These are phyloP conservation scores for Arctium minus DNA, from an alignment of 129 eudicot genomes.

Conservation along the genomic window DNA sequence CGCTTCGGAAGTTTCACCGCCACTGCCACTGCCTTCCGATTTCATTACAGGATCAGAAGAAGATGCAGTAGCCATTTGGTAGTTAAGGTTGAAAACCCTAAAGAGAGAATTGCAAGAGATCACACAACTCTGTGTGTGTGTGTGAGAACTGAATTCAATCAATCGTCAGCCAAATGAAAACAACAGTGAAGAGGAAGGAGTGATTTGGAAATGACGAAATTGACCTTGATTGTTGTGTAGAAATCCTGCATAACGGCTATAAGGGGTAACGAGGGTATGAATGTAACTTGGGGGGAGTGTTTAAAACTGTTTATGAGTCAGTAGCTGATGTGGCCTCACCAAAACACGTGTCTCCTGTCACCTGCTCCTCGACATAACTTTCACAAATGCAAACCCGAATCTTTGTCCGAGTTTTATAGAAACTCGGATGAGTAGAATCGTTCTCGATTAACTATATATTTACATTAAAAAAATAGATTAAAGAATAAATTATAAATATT, in stretches of 20 bases:
- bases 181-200: slow-evolving; percentile 24
- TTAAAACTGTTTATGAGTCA: slow-evolving; percentile 14
- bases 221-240: slow-evolving; percentile 16
- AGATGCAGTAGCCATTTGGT: slow-evolving; percentile 35
- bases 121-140: not conserved
- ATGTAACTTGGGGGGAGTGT: slow-evolving; percentile 6
- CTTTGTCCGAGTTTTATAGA: no score
- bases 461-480: no score
- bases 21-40: slow-evolving; percentile 38
- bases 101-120: not conserved
- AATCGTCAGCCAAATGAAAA: slow-evolving; percentile 3
- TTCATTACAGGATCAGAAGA: slow-evolving; percentile 40
- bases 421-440: no score
- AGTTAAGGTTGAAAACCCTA: slow-evolving; percentile 30
- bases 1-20: slow-evolving; percentile 24
- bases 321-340: slow-evolving; percentile 1
- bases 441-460: no score
- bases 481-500: no score
- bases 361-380: not conserved
- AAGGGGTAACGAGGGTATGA: slow-evolving; percentile 15
- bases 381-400: not conserved
- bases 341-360: slow-evolving; percentile 20
- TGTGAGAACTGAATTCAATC: not conserved
- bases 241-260: slow-evolving; percentile 29
- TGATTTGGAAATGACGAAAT: slow-evolving; percentile 15